Base-by-base conservation (phyloP, 192 early-diverging fungal genomes). In the Umbelopsis ramanniana region DNA sequence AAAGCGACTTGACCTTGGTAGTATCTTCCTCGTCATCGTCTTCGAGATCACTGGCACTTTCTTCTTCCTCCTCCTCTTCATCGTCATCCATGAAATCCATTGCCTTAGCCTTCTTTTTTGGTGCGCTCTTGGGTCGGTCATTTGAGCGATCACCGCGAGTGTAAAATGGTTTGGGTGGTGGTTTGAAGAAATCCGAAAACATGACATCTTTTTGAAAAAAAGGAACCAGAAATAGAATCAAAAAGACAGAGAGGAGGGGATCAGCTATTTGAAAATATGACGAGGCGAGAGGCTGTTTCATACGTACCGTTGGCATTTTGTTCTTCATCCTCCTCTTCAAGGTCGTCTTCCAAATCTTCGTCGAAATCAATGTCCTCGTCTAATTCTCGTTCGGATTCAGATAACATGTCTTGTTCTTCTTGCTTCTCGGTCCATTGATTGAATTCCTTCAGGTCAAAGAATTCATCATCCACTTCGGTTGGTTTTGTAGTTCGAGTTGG, bases 391-490 rank as follows among this genome's bases (percentile, higher is more conserved):
- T 86, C 85, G 47, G 69, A 78, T 72, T 88, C 86, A 29, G 86
- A 84, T 37, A 82, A 52, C 73, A 86, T 87, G 24, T 87, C 86
- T 33, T 83, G 77, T 29, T 85, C 80, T 72, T 96, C 91, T 29
- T 81, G 70, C 29, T 82, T 78, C 77, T 94, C 92, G 21, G 90
- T 89, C 72, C 83, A 78, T 67, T 94, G 91, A 19, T 94, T 95
- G 86, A 98, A 98, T 72, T 83, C 79, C 35, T 94, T 93, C 85
- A 97, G 87, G 69, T 97, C 93, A 76, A 99, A 99, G 75, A 98
- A 98, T 19, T 96, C 91, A 79, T 99, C 96, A 74, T 97, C 96
- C 0, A 99, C 80, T 55, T 90, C 87, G 26, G 92, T 91, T 3
- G 60, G 74, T 73, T 85, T 83, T 17, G 35, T 69, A 7, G 23